phyloP scores from a whole-genome alignment of 352 stramenopile species.

The Pythium grandisporangium region DNA sequence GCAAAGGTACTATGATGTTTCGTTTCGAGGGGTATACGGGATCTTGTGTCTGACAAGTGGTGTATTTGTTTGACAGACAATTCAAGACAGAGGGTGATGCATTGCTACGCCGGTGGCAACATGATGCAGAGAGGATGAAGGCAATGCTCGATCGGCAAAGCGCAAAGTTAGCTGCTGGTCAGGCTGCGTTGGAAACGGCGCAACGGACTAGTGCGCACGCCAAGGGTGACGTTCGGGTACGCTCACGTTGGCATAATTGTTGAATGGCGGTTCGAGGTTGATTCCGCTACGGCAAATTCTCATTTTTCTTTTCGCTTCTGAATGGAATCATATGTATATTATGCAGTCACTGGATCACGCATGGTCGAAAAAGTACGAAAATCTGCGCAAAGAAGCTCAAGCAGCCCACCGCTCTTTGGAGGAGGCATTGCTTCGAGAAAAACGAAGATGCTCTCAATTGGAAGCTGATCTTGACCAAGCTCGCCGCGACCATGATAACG shows the following conservation, averaged over 20 bases:
- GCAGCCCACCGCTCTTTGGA: slow-evolving; percentile 26
- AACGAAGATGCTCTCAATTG: too few species aligned
- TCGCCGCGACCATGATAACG: slow-evolving; percentile 23
- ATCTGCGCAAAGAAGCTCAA: slow-evolving; percentile 24
- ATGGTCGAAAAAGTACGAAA: slow-evolving; percentile 15
- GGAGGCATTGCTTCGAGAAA: slow-evolving; percentile 27
- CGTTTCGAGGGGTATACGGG: too few species aligned
- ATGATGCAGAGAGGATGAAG: slow-evolving; percentile 24
- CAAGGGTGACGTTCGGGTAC: slow-evolving; percentile 34
- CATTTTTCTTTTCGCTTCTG: neutral
- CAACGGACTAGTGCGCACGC: slow-evolving; percentile 30
- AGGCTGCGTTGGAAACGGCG: slow-evolving; percentile 36
- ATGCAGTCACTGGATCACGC: slow-evolving; percentile 11
- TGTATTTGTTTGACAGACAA: slow-evolving; percentile 10
- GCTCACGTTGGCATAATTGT: too few species aligned
- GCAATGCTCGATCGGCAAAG: slow-evolving; percentile 32
- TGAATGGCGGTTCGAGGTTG: neutral
- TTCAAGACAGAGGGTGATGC: slow-evolving; percentile 28
- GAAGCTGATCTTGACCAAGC: slow-evolving; percentile 24
- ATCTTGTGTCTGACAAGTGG: neutral
- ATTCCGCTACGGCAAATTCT: neutral
- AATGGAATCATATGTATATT: neutral
- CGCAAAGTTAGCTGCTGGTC: slow-evolving; percentile 28
- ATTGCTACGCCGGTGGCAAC: slow-evolving; percentile 33
- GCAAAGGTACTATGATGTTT: slow-evolving; percentile 28